Base-by-base conservation (phyloP, 495 filamentous ascomycete species). In the Aspergillus egyptiacus region DNA sequence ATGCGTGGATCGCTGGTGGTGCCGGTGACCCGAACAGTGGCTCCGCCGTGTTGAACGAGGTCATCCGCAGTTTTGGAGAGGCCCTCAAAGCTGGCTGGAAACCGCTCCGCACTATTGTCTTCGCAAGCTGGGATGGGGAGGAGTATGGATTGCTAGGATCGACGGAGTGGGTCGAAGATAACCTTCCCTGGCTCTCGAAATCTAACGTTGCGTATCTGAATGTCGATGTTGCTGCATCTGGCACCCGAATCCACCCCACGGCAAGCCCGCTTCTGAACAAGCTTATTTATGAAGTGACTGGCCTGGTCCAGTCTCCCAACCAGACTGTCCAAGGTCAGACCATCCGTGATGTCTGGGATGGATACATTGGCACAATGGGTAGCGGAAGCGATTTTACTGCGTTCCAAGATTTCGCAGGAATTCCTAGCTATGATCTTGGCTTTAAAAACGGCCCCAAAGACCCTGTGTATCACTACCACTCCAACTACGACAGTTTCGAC, bases 1-100 rank as follows among this genome's bases (percentile, higher is more conserved):
- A 98, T 69, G 87, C 90, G 0, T 96, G 90, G 90, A 82, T 94
- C 60, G 87, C 85, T 7, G 89, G 90, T 40, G 91, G 93, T 34
- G 87, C 90, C 9, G 81, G 79, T 1, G 86, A 90, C 51, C 88
- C 93, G 0, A 89, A 89, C 63, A 88, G 85, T 36, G 93, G 93
- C 14, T 95, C 91, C 1, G 90, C 91, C 15, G 79, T 91, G 3
- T 78, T 96, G 68, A 77, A 96, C 20, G 94, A 98, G 63, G 79
- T 97, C 11, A 75, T 89, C 14, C 80, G 84, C 41, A 83, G 95
- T 54, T 85, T 97, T 58, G 86, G 88, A 11, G 77, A 85, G 45
- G 75, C 96, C 9, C 66, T 84, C 17, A 71, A 72, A 19, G 74
- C 77, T 30, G 90, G 89, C 45, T 98, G 94, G 94, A 79, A 86